Evolutionary conservation across 108 stramenopile species (phyloP).

Genomic region (Cyclostephanos tholiformis): DNA sequence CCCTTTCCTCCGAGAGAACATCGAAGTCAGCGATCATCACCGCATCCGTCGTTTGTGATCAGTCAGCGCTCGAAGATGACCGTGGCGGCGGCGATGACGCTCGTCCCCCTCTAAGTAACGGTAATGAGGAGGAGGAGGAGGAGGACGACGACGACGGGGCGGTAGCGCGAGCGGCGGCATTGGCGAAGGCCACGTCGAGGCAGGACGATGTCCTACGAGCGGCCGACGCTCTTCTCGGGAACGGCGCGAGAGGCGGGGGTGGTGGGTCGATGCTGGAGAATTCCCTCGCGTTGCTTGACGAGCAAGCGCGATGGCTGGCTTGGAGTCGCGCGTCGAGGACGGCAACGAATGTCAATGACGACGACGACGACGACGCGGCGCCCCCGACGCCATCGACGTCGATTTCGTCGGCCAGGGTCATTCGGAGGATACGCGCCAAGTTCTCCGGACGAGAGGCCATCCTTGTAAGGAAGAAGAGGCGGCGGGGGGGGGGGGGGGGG

Average conservation of each 20-base stretch:
- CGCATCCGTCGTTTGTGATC: background rate
- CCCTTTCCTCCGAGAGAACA: slow-evolving; percentile 11
- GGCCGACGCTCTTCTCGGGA: slow-evolving; percentile 35
- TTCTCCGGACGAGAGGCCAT: slow-evolving; percentile 31
- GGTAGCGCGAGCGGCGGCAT: background rate
- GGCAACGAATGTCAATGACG: background rate
- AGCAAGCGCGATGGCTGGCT: slow-evolving; percentile 21
- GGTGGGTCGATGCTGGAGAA: slow-evolving; percentile 24
- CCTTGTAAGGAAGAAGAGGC: slow-evolving; percentile 23
- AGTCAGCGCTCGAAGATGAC: background rate
- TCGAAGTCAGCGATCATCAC: background rate
- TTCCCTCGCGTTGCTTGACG: slow-evolving; percentile 36
- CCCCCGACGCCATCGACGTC: background rate
- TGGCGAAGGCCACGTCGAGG: background rate
- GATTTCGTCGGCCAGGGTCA: background rate
- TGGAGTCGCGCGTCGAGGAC: background rate
- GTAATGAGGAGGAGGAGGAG: background rate
- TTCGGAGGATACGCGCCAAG: slow-evolving; percentile 32
- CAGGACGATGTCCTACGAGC: slow-evolving; percentile 36
- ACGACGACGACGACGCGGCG: slow-evolving; percentile 7
- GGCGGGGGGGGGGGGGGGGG: slow-evolving; percentile 1
- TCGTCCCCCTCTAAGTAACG: background rate
- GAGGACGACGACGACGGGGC: background rate
- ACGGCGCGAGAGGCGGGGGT: background rate
- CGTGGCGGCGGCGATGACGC: background rate